Evolutionary conservation across 768 basidiomycete species (phyloP), one percentile per base, ranked within the genome.

Genomic region (Russula compacta): DNA sequence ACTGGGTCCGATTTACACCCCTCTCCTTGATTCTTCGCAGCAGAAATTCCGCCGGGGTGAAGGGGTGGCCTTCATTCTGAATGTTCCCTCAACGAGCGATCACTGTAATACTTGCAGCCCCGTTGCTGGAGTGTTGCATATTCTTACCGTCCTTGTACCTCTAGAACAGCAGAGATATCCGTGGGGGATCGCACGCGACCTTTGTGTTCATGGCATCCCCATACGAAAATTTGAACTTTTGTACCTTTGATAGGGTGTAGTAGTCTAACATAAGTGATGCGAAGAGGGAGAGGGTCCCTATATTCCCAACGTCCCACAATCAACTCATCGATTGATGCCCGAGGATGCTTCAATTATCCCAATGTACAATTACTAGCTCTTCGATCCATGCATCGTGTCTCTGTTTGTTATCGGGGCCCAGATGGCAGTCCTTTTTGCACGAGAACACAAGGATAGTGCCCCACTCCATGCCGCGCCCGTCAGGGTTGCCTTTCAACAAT

Each of bases 381-480:
- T 92, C 91, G 54, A 78, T 77, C 89, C 89, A 92, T 29, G 71
- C 72, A 15, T 74, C 73, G 59, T 72, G 74, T 32, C 66, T 66
- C 58, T 77, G 76, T 32, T 71, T 72, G 10, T 75, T 76, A 6
- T 72, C 75, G 24, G 74, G 77, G 47, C 73, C 75, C 56, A 74
- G 56, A 68, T 82, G 84, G 70, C 94, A 97, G 71, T 95, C 91
- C 49, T 79, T 79, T 67, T 81, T 80, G 69, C 95, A 98, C 1
- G 89, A 89, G 73, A 94, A 95, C 10, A 98, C 78, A 76, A 95
- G 77, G 59, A 87, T 85, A 1, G 89, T 95, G 0, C 95, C 95
- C 92, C 94, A 98, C 60, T 95, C 92, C 91, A 98, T 94, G 0
- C 86, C 87, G 44, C 75, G 74, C 54, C 78, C 76, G 14, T 76